Percentiles rank a stretch among this genome's conserved stretches.
phyloP scores from a whole-genome alignment of 257 asterid genomes.

The Dorcoceras hygrometricum region DNA sequence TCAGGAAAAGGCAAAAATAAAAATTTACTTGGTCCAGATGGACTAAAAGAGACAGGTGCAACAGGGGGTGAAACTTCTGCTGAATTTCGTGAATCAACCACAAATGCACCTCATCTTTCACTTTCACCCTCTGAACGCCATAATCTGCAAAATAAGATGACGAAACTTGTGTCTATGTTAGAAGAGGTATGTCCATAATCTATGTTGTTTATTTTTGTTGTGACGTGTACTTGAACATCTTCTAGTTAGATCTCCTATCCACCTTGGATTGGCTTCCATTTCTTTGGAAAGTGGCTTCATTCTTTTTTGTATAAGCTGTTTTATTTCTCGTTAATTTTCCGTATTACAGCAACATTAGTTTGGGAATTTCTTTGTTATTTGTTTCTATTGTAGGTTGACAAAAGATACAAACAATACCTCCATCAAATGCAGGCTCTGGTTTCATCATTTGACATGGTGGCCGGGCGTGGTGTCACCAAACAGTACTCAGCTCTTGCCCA shows the following conservation, averaged over 20 bases:
- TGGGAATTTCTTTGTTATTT: neutral
- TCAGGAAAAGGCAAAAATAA: slow-evolving; percentile 28
- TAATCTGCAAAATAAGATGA: slow-evolving; percentile 57
- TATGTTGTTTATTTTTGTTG: neutral
- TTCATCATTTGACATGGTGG: slow-evolving; percentile 58
- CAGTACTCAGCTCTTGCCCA: slow-evolving; percentile 70
- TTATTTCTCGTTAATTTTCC: neutral
- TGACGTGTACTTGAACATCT: neutral
- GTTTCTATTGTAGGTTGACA: slow-evolving; percentile 50
- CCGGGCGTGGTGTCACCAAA: slow-evolving; percentile 63
- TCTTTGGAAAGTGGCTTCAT: too few species aligned
- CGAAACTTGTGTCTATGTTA: slow-evolving; percentile 53
- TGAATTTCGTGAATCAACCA: slow-evolving; percentile 32
- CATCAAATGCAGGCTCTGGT: slow-evolving; percentile 61
- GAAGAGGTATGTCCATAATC: slow-evolving; percentile 48
- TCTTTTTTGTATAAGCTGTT: neutral
- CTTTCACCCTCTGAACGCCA: slow-evolving; percentile 50
- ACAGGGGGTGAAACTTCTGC: slow-evolving; percentile 30
- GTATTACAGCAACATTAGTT: neutral
- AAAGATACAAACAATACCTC: slow-evolving; percentile 56
- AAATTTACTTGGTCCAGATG: slow-evolving; percentile 30
- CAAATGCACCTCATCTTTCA: slow-evolving; percentile 38
- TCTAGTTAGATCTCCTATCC: neutral
- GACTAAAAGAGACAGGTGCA: slow-evolving; percentile 29
- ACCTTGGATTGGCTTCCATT: too few species aligned